A percentile compares a stretch with the other conserved stretches of the same genome.
These are phyloP conservation scores for Sherardia arvensis DNA, from an alignment of 257 asterid species.

Conservation along the genomic window DNA sequence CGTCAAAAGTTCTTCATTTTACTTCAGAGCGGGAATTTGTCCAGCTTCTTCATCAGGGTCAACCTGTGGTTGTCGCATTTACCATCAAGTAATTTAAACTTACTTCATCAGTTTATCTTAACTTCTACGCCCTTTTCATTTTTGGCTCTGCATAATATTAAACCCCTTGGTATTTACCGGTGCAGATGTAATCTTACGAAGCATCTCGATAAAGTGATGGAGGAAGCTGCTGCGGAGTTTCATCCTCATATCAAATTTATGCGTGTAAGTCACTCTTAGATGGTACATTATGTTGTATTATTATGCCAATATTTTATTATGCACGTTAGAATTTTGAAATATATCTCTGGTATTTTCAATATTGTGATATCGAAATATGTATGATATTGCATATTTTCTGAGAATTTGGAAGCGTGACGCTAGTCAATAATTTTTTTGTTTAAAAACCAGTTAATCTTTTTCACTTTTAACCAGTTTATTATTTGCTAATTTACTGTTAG, in stretches of 20 bases:
- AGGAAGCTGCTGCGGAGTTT: constrained; percentile 89
- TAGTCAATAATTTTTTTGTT: no score
- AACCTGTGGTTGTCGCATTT: constrained; percentile 90
- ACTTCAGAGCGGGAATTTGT: constrained; percentile 91
- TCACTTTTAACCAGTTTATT: no score
- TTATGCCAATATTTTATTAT: neutral
- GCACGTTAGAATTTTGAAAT: neutral
- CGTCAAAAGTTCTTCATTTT: constrained; percentile 69
- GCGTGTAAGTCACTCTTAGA: constrained; percentile 53
- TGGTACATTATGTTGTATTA: neutral
- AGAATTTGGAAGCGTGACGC: no score
- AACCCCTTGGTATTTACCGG: neutral
- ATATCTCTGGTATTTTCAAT: neutral
- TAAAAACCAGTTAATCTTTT: no score
- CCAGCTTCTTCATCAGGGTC: constrained; percentile 88
- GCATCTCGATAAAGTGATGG: constrained; percentile 77
- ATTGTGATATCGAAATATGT: neutral
- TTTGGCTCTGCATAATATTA: neutral
- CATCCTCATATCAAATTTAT: constrained; percentile 77
- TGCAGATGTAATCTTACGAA: constrained; percentile 79
- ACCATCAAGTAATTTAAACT: constrained; percentile 62
- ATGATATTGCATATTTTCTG: neutral
- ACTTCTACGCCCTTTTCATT: neutral
- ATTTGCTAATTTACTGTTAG: no score
- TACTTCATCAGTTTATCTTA: neutral